Evolutionary conservation across 768 basidiomycete genomes (phyloP).

Genomic region (Trametes villosa): DNA sequence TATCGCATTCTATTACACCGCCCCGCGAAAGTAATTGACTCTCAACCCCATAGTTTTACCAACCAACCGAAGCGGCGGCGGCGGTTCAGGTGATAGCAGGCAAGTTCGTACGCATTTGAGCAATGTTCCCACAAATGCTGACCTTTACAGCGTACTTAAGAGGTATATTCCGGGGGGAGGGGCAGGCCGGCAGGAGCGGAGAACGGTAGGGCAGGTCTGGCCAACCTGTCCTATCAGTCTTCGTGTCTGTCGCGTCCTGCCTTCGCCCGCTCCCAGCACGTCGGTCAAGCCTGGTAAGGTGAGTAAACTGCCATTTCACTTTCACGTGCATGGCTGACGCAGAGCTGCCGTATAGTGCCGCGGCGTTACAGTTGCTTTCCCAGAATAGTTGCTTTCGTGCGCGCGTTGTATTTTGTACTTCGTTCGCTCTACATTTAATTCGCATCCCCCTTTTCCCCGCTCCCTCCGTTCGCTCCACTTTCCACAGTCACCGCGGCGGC

Average conservation of each 20-base stretch:
- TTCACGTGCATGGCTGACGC: too few relatives aligned
- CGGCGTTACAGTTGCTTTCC: too few relatives aligned
- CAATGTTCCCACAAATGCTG: background rate
- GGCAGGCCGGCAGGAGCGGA: too few relatives aligned
- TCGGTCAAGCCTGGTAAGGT: background rate
- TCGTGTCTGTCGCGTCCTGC: background rate
- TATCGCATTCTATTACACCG: background rate
- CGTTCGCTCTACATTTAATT: too few relatives aligned
- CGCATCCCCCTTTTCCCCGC: too few relatives aligned
- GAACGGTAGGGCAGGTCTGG: background rate
- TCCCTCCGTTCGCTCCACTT: too few relatives aligned
- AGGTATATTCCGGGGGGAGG: background rate
- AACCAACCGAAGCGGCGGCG: background rate
- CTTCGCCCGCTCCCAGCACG: background rate
- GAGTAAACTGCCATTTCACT: too few relatives aligned
- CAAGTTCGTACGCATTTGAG: background rate
- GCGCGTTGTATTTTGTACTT: too few relatives aligned
- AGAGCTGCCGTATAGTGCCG: too few relatives aligned
- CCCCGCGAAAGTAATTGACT: background rate
- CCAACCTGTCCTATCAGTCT: background rate
- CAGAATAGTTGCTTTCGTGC: too few relatives aligned
- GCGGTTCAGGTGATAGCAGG: background rate
- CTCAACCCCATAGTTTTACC: background rate
- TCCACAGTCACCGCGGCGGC: too few relatives aligned
- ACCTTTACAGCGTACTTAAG: background rate